Percentiles rank a stretch among this genome's conserved stretches.
Evolutionary conservation across 2,329 filamentous ascomycete species (phyloP).

Genomic region (Fulvia fulva): DNA sequence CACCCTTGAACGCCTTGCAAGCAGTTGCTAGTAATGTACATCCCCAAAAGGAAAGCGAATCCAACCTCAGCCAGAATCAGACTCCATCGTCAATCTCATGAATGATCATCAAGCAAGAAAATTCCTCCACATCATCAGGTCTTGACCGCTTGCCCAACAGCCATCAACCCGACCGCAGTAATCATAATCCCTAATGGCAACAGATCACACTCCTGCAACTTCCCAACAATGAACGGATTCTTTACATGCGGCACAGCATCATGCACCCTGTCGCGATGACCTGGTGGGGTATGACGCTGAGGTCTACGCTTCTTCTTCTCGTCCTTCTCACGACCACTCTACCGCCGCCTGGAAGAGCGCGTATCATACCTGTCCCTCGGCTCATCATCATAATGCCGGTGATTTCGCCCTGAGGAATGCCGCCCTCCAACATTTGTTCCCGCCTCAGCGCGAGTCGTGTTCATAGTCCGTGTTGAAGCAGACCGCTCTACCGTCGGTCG

Average conservation of each 20-base stretch:
- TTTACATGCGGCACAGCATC: not conserved
- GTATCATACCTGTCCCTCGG: not conserved
- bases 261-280: not conserved
- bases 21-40: not conserved
- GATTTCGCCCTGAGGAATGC: not conserved
- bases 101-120: not conserved
- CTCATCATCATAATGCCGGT: not conserved
- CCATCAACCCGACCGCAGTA: not conserved
- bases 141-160: not conserved
- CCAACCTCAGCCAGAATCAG: too few relatives aligned
- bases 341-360: not conserved
- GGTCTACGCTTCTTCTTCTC: not conserved
- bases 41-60: too few relatives aligned
- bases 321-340: not conserved
- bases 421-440: slow-evolving; percentile 1
- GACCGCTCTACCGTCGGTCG: not conserved
- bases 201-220: not conserved
- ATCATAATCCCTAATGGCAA: not conserved
- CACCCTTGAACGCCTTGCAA: not conserved
- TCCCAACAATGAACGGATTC: not conserved
- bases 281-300: not conserved
- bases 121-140: not conserved
- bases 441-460: slow-evolving; percentile 5
- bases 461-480: slow-evolving; percentile 1
- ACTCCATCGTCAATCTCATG: too few relatives aligned